Conservation (phyloP, 192 early-diverging fungal genomes). For the Thoreauomyces humboldtii region DNA sequence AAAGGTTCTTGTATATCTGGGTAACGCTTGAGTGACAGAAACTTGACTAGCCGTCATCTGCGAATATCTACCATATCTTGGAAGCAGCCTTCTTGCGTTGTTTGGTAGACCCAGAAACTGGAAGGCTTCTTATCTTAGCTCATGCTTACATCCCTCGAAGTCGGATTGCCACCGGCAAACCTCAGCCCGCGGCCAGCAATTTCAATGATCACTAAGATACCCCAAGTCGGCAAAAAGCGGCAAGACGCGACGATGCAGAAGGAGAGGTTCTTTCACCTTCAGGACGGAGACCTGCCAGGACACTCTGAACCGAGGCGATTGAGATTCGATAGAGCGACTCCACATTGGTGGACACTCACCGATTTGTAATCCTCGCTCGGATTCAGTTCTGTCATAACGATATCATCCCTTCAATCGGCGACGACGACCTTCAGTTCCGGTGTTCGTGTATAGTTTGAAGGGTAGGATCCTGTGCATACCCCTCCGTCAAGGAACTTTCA, state of each 20-base stretch:
- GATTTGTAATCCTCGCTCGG: slow-evolving; percentile 51
- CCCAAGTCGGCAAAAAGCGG: no score
- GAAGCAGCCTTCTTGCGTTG: slow-evolving; percentile 39
- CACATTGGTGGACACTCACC: slow-evolving; percentile 10
- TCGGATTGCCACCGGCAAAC: no score
- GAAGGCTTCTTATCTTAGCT: no score
- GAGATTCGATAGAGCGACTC: not conserved
- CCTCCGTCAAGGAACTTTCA: slow-evolving; percentile 40
- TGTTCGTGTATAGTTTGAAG: not conserved
- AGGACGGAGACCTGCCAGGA: slow-evolving; percentile 43
- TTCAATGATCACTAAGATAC: slow-evolving; percentile 33
- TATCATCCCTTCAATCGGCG: slow-evolving; percentile 39
- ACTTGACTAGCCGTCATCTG: no score
- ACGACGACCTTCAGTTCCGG: no score
- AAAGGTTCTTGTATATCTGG: slow-evolving; percentile 35
- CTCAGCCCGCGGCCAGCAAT: slow-evolving; percentile 38
- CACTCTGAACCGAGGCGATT: slow-evolving; percentile 29
- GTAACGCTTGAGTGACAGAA: not conserved
- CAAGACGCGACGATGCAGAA: no score
- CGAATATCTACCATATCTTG: slow-evolving; percentile 46
- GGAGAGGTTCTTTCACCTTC: no score
- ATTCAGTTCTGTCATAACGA: slow-evolving; percentile 46
- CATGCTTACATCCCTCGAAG: no score
- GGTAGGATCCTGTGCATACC: slow-evolving; percentile 25
- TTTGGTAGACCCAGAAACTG: slow-evolving; percentile 46